Base-by-base conservation (phyloP, 148 eudicot species). In the Vaccinium macrocarpon region DNA sequence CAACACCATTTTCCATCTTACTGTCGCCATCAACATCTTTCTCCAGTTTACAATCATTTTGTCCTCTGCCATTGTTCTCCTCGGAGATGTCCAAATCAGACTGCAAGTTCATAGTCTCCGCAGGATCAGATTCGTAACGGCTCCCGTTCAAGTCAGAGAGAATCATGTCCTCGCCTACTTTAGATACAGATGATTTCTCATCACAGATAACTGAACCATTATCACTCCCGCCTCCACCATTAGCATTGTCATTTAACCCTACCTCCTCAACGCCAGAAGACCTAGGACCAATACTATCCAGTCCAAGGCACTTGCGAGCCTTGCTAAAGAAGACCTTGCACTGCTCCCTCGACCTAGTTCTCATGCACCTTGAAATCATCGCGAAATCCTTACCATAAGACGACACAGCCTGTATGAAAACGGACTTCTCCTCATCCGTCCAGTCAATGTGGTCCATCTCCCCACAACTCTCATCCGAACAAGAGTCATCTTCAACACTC, bases 391-490 rank as follows among this genome's bases (percentile, higher is more conserved):
- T 95, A 4, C 99, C 99, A 80, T 88, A 89, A 50, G 92, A 87
- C n/a, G 89, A 85, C 78, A 93, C 88, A 6, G 99, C 97, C 82
- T 87, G 91, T 46, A 97, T 83, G 84, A 97, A 93, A 81, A 86
- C 49, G 71, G 92, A 88, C 85, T 89, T 97, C 88, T 97, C 99
- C 66, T 93, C 90, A 81, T 97, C 97, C 9, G 97, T 93, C 99
- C 99, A 97, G 80, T 90, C 92, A 75, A 83, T 84, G 84, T 86
- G 79, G 73, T 92, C 92, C 90, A 88, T 84, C 87, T 93, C 96
- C 77, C 92, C 97, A 87, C 94, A 92, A 84, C 93, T 93, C 85
- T 95, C 99, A 85, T 95, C 99, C 0, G 98, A 97, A 87, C 92
- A 94, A n/a, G 90, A 85, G 64, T 89, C 96, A 59, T 92, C 94